These are phyloP conservation scores for Eremothecium gossypii DNA, from an alignment of 1,139 yeast species.

Conservation along the genomic window DNA sequence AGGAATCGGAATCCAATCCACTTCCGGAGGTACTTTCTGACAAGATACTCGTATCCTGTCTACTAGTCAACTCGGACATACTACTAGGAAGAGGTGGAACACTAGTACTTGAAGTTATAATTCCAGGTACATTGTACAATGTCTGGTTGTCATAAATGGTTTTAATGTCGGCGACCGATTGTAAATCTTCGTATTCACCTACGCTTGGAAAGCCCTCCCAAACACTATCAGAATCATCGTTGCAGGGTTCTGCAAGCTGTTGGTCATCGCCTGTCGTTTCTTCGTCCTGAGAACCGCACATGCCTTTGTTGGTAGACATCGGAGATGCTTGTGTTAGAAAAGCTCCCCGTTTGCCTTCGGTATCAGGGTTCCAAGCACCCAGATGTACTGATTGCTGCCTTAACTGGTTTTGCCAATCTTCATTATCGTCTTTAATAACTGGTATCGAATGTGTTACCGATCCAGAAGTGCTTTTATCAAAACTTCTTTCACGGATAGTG, in stretches of 20 bases:
- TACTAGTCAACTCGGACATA: conserved; percentile 2
- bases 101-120: conserved; percentile 19
- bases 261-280: not conserved
- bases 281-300: too few relatives aligned
- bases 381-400: too few relatives aligned
- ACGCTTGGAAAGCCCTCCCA: conserved; percentile 30
- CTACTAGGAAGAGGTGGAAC: conserved; percentile 29
- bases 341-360: too few relatives aligned
- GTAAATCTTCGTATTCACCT: conserved; percentile 18
- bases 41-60: not conserved
- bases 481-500: too few relatives aligned
- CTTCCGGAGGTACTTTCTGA: not conserved
- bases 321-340: too few relatives aligned
- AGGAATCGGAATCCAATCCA: conserved; percentile 2
- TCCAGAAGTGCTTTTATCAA: too few relatives aligned
- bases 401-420: too few relatives aligned
- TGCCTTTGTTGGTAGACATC: too few relatives aligned
- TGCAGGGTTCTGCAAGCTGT: not conserved
- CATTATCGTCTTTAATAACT: too few relatives aligned
- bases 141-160: conserved; percentile 30
- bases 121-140: conserved; percentile 29
- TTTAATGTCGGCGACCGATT: conserved; percentile 28
- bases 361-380: too few relatives aligned
- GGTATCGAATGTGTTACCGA: too few relatives aligned
- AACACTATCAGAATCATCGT: conserved; percentile 24